Evolutionary conservation across 2,329 filamentous ascomycete genomes (phyloP).

Genomic region (Hypomyces perniciosus): DNA sequence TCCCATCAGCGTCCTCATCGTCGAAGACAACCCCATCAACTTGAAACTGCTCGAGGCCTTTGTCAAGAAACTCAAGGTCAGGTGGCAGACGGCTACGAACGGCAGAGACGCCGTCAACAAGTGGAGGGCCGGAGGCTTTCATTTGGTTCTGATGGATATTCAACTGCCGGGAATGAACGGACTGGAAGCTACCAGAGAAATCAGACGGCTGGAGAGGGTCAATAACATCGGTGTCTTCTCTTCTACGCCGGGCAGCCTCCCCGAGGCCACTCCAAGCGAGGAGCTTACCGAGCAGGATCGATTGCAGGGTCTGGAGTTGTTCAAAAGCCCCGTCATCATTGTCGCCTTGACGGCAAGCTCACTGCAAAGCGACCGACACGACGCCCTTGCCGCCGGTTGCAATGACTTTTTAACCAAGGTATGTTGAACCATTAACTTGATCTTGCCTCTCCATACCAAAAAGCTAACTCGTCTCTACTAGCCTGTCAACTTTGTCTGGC

Average conservation of each 20-base stretch:
- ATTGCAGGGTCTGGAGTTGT: slow-evolving; percentile 61
- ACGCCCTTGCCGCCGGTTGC: slow-evolving; percentile 89
- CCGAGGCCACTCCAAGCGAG: slow-evolving; percentile 32
- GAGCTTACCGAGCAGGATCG: slow-evolving; percentile 60
- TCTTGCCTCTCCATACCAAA: not conserved
- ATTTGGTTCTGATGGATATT: slow-evolving; percentile 97
- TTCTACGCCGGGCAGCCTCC: slow-evolving; percentile 50
- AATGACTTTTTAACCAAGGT: slow-evolving; percentile 99
- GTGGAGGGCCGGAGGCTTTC: slow-evolving; percentile 88
- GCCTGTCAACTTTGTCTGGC: slow-evolving; percentile 97
- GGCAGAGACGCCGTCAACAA: slow-evolving; percentile 88
- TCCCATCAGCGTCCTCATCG: slow-evolving; percentile 94
- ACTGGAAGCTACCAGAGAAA: slow-evolving; percentile 90
- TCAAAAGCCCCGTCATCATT: slow-evolving; percentile 97
- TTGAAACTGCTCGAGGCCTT: slow-evolving; percentile 88
- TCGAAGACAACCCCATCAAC: slow-evolving; percentile 99
- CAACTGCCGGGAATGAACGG: slow-evolving; percentile 96
- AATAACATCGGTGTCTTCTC: slow-evolving; percentile 92
- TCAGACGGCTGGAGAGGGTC: slow-evolving; percentile 77
- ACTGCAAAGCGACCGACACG: slow-evolving; percentile 89
- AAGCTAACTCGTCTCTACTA: slow-evolving; percentile 29
- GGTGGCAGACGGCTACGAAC: slow-evolving; percentile 97
- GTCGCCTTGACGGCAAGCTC: slow-evolving; percentile 93
- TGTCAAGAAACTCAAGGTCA: slow-evolving; percentile 89
- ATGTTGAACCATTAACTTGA: slow-evolving; percentile 22